Conservation (phyloP, 371 early-diverging fungal species). For the Mortierella sp. region DNA sequence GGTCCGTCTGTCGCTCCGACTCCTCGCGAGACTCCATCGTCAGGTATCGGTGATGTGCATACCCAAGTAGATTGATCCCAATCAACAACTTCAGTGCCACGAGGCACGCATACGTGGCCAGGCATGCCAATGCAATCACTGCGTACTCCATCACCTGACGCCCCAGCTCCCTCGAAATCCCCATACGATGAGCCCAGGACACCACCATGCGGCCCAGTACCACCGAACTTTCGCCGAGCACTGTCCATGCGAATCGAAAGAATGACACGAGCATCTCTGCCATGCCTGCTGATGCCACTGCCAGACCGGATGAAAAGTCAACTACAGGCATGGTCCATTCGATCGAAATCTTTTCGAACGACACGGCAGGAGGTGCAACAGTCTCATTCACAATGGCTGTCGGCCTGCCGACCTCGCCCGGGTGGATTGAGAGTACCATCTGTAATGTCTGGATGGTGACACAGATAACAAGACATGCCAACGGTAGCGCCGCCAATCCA, state of each 20-base stretch:
- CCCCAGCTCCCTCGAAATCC: constrained; percentile 36
- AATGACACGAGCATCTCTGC: constrained; percentile 18
- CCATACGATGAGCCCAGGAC: constrained; percentile 22
- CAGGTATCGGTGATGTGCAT: constrained; percentile 72
- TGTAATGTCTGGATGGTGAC: constrained; percentile 77
- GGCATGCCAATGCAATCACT: constrained; percentile 22
- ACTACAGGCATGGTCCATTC: constrained; percentile 31
- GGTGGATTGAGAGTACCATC: constrained; percentile 64
- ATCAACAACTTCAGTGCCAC: constrained; percentile 78
- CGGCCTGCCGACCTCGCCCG: constrained; percentile 8
- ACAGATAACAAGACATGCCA: constrained; percentile 88
- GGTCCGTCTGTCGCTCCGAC: constrained; percentile 57
- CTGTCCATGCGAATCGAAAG: constrained; percentile 18
- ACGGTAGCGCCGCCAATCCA: constrained; percentile 90
- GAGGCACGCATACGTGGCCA: constrained; percentile 58
- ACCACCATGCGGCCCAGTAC: constrained; percentile 8
- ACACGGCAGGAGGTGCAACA: constrained; percentile 12
- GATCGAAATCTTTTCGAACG: constrained; percentile 23
- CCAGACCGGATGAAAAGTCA: constrained; percentile 31
- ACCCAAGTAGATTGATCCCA: constrained; percentile 76
- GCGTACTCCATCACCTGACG: constrained; percentile 34
- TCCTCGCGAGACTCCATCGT: constrained; percentile 70
- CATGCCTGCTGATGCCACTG: constrained; percentile 17
- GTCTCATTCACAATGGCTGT: constrained; percentile 16
- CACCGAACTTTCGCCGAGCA: constrained; percentile 11